Evolutionary conservation across 2,329 filamentous ascomycete genomes (phyloP).

Genomic region (Lecanicillium sp.): DNA sequence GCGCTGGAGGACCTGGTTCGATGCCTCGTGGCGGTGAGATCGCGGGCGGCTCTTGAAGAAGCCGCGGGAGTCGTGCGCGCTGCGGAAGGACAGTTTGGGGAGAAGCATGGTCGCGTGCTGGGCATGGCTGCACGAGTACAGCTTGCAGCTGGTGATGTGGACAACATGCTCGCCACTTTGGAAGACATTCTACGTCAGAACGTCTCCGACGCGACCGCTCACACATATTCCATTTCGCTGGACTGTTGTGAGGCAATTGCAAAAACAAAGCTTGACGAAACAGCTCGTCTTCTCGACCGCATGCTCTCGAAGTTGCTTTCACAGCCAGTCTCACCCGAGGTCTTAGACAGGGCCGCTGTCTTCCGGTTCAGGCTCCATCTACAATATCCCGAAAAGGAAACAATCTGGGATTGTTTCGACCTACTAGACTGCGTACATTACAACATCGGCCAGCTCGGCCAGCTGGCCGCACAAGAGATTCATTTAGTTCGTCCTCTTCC

Average conservation of each 20-base stretch:
- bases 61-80: not conserved
- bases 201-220: too few relatives aligned
- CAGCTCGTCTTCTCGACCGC: not conserved
- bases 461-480: not conserved
- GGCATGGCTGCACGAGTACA: slow-evolving; percentile 6
- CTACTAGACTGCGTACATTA: slow-evolving; percentile 5
- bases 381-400: not conserved
- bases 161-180: not conserved
- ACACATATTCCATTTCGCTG: too few relatives aligned
- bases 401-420: slow-evolving; percentile 7
- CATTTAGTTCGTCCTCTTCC: not conserved
- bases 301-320: not conserved
- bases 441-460: not conserved
- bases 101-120: not conserved
- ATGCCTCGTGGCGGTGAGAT: not conserved
- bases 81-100: not conserved
- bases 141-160: not conserved
- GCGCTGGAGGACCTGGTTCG: not conserved
- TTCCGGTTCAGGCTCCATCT: not conserved
- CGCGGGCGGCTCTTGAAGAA: not conserved
- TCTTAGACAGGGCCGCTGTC: not conserved
- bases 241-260: not conserved
- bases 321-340: not conserved
- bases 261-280: not conserved
- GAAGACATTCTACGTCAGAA: not conserved